phyloP scores from a whole-genome alignment of 164 flowering plant species.

The Aristolochia contorta region DNA sequence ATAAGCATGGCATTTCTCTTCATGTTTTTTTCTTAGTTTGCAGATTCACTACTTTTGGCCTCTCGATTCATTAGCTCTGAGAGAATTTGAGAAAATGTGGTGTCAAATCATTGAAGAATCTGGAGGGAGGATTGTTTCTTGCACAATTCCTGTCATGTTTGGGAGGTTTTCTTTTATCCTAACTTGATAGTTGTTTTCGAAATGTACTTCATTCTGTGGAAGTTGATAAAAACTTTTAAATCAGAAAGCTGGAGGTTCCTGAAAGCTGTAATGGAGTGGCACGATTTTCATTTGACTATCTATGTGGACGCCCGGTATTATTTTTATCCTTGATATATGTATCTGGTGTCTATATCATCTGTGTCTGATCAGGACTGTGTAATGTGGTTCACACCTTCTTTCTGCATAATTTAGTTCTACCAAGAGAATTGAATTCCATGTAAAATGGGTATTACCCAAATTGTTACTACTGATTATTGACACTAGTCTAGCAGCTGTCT shows the following conservation, averaged over 20 bases:
- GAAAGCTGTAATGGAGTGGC: conserved; percentile 89
- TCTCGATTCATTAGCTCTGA: conserved; percentile 25
- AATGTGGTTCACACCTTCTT: too few relatives aligned
- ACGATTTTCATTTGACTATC: conserved; percentile 74
- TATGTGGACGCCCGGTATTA: conserved; percentile 91
- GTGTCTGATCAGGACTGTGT: too few relatives aligned
- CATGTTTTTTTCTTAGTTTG: conserved; percentile 4
- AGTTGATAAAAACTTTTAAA: conserved; percentile 5
- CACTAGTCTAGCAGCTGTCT: too few relatives aligned
- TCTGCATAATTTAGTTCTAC: too few relatives aligned
- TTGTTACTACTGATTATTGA: too few relatives aligned
- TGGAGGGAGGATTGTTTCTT: conserved; percentile 47
- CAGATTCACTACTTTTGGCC: conserved; percentile 80
- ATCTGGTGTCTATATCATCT: neutral
- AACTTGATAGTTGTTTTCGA: neutral
- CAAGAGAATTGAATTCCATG: too few relatives aligned
- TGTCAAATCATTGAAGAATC: conserved; percentile 27
- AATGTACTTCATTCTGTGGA: neutral
- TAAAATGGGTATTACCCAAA: too few relatives aligned
- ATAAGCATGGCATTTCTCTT: neutral
- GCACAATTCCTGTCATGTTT: conserved; percentile 80
- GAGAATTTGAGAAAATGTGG: conserved; percentile 75
- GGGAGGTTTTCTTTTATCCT: conserved; percentile 53
- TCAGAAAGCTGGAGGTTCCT: conserved; percentile 74
- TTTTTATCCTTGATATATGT: conserved; percentile 1